A percentile compares a stretch with the other conserved stretches of the same genome.
Evolutionary conservation across 202 grass and related monocot species (phyloP).

Genomic region (Zoysia matrella): DNA sequence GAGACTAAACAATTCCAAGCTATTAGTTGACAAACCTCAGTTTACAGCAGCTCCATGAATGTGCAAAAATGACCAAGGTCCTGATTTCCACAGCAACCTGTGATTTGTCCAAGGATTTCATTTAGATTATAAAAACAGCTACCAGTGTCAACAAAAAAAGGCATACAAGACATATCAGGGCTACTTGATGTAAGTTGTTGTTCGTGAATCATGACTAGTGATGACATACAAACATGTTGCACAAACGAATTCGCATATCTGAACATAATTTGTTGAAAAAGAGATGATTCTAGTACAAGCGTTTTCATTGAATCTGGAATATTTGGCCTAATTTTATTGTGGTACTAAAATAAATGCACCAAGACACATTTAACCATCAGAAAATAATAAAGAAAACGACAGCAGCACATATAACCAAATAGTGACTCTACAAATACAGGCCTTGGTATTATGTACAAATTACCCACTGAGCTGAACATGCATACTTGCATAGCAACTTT

Average conservation of each 20-base stretch:
- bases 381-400: not conserved
- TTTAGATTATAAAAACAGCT: not conserved
- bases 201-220: not conserved
- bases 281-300: not conserved
- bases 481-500: not conserved
- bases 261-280: not conserved
- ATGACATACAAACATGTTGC: not conserved
- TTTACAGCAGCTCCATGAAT: constrained; percentile 40
- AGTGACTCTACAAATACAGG: not conserved
- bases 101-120: constrained; percentile 8
- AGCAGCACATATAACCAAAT: not conserved
- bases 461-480: not conserved
- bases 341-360: not conserved
- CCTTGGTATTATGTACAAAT: not conserved
- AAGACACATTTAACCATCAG: not conserved
- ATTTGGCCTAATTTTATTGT: not conserved
- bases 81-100: constrained; percentile 85
- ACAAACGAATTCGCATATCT: not conserved
- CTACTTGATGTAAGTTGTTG: constrained; percentile 4
- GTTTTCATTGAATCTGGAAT: not conserved
- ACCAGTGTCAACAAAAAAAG: constrained; percentile 10
- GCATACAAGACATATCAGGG: not conserved
- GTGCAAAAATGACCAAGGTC: constrained; percentile 92
- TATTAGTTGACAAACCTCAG: constrained; percentile 53
- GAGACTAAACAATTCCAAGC: not conserved